These are phyloP conservation scores for Meyerozyma elateridarum DNA, from an alignment of 1,139 yeast species.

Conservation along the genomic window DNA sequence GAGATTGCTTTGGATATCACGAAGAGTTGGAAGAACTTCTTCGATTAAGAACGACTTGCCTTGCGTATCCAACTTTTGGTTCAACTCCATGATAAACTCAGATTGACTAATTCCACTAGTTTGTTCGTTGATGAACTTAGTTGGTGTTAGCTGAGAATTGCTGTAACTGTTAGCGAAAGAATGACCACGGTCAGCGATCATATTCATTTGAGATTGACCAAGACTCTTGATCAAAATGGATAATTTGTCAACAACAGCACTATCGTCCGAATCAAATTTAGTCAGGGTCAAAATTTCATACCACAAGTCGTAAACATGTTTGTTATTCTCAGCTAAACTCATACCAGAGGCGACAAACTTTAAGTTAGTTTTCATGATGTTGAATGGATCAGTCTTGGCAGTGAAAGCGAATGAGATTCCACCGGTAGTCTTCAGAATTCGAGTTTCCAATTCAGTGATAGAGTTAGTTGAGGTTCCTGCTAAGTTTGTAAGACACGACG, in stretches of 20 bases:
- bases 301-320: conserved; percentile 61
- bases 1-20: conserved; percentile 47
- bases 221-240: conserved; percentile 66
- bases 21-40: conserved; percentile 61
- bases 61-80: conserved; percentile 39
- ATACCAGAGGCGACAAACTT: conserved; percentile 59
- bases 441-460: conserved; percentile 81
- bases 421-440: conserved; percentile 79
- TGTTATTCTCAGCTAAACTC: conserved; percentile 63
- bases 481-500: conserved; percentile 74
- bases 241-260: conserved; percentile 62
- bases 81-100: conserved; percentile 60
- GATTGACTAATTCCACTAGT: conserved; percentile 75
- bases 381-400: conserved; percentile 52
- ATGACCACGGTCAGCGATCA: conserved; percentile 85
- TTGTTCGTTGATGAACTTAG: conserved; percentile 57
- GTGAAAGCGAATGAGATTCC: conserved; percentile 64
- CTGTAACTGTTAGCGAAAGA: conserved; percentile 72
- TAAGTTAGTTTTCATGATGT: conserved; percentile 41
- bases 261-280: conserved; percentile 42
- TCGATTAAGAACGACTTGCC: conserved; percentile 50
- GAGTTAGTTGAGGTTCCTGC: conserved; percentile 68
- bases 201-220: conserved; percentile 74
- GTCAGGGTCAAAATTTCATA: conserved; percentile 65
- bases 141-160: conserved; percentile 56